Evolutionary conservation across 306 rosid species (phyloP).

Genomic region (Cyclanthera cordifolia): DNA sequence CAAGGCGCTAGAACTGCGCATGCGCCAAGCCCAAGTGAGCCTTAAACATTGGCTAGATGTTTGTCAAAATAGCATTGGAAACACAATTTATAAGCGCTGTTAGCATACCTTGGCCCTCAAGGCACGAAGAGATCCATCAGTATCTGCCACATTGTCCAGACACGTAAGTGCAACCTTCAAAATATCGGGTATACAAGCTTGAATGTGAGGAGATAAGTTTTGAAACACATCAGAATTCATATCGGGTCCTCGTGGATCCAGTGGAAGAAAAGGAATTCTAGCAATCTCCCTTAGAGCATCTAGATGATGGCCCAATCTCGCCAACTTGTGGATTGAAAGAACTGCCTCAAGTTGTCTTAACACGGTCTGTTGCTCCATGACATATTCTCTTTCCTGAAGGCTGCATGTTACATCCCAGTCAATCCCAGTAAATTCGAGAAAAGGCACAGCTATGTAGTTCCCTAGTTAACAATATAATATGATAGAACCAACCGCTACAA

Average conservation of each 20-base stretch:
- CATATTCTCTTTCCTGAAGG: conserved; percentile 73
- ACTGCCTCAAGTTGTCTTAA: conserved; percentile 89
- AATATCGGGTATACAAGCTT: conserved; percentile 86
- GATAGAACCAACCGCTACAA: neutral
- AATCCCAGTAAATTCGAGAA: neutral
- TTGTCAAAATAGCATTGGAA: neutral
- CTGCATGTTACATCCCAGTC: conserved; percentile 33
- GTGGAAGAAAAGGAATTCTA: conserved; percentile 78
- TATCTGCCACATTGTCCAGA: conserved; percentile 68
- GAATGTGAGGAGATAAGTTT: conserved; percentile 75
- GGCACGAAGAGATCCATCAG: conserved; percentile 89
- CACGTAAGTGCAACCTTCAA: conserved; percentile 78
- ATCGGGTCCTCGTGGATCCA: conserved; percentile 79
- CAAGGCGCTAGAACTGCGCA: no score
- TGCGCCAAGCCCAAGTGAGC: no score
- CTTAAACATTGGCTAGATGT: neutral
- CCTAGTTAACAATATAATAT: conserved; percentile 2
- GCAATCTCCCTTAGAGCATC: conserved; percentile 93
- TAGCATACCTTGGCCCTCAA: conserved; percentile 74
- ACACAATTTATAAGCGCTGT: neutral
- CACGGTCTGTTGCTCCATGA: conserved; percentile 73
- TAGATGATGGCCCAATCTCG: conserved; percentile 55
- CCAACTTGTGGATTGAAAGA: conserved; percentile 71
- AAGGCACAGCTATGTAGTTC: neutral
- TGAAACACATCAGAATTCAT: conserved; percentile 48